Base-by-base conservation (phyloP, 2,329 filamentous ascomycete genomes). In the Penicillium sp. region DNA sequence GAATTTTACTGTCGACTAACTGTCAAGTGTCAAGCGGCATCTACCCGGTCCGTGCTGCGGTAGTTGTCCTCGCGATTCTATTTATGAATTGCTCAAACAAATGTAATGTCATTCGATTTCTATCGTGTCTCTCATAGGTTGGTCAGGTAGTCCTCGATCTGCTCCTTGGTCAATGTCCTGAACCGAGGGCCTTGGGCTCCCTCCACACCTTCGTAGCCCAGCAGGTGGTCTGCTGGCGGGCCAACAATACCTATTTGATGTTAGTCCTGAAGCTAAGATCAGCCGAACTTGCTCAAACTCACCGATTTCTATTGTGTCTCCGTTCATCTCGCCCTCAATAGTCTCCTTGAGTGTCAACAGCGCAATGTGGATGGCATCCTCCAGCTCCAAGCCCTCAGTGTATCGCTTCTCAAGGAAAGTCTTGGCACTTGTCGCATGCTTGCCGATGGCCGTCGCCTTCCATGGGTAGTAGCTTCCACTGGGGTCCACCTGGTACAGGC, bases 391-490 rank as follows among this genome's bases (percentile, higher is more conserved):
- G 41, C 93, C 93, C 74, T 99, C 95, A 5, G 93, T 97, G 80
- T 98, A 99, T 78, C 95, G 85, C 88, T 99, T 99, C 84, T 99
- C 95, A 74, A 99, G 79, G 81, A 99, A 99, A 0, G 95, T 99
- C 86, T 99, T 99, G 55, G 95, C 95, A 70, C 92, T 96, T 41
- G 95, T 96, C 52, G 95, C 95, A 73, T 93, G 96, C 86, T 99
- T 99, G 72, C 95, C 95, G 72, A 99, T 99, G 52, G 95, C 95
- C 48, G 95, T 99, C 43, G 95, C 95, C 83, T 99, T 99, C 95
- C 95, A 99, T 4, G 95, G 95, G 76, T 97, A 99, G 76, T 99
- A 99, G 76, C 91, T 96, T 67, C 95, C 95, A 64, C 91, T 96
- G n/a, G 95, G 95, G 74, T 99, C 95, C 67, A 99, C 95, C 80